phyloP scores from a whole-genome alignment of 257 asterid species.

The Nicotiana noctiflora region DNA sequence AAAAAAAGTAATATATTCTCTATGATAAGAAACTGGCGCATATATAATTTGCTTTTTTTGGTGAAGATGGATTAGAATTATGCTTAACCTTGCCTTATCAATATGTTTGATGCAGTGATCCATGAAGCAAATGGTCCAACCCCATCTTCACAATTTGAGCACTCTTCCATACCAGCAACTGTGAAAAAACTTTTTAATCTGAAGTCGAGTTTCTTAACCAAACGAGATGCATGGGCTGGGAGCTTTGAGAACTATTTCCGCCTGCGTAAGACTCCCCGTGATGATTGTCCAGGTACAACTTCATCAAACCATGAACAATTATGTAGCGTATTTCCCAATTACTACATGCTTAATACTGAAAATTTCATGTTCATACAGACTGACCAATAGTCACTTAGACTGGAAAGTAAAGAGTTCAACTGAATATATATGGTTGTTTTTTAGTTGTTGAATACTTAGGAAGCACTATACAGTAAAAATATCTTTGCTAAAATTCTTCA shows the following conservation, averaged over 20 bases:
- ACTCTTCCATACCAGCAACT: constrained; percentile 92
- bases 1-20: background rate
- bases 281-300: constrained; percentile 75
- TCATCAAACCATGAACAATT: background rate
- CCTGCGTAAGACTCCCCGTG: constrained; percentile 74
- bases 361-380: background rate
- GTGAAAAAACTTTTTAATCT: constrained; percentile 86
- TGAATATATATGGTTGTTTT: background rate
- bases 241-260: constrained; percentile 68
- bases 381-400: background rate
- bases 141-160: constrained; percentile 80
- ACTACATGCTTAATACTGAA: background rate
- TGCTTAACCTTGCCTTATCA: background rate
- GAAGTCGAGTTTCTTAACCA: constrained; percentile 74
- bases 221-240: constrained; percentile 98
- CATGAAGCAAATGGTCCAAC: constrained; percentile 87
- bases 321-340: background rate
- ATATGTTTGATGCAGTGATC: constrained; percentile 53
- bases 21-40: background rate
- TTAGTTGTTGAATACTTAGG: background rate
- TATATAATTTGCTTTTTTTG: background rate
- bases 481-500: background rate
- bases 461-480: background rate
- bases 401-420: background rate
- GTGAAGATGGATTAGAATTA: background rate